Evolutionary conservation across 495 filamentous ascomycete species (phyloP), one percentile per base, ranked within the genome.

Genomic region (Aspergillus leporis): DNA sequence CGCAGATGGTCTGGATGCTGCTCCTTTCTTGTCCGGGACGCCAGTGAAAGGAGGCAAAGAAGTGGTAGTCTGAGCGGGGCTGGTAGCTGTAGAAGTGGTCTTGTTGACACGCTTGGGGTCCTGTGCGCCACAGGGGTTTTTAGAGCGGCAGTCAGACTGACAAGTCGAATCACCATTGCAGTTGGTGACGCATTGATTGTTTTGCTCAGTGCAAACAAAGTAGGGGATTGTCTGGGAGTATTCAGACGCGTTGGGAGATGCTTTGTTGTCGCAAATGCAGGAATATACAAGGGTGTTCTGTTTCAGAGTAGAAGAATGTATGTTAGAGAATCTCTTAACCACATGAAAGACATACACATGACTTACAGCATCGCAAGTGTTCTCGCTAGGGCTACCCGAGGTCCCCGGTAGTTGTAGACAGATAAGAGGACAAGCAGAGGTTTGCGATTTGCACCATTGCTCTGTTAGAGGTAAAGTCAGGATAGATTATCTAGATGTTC

Each of bases 201-300:
- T 86, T 73, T 81, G 83, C 69, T 88, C 81, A 14, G 82, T 84
- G 82, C 92, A 97, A 61, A 87, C 78, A 75, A 85, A 92, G 82
- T 88, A 97, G 8, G 92, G 90, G 30, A 97, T 82, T 5, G 92
- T 97, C 67, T 89, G 83, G 21, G 89, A 89, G 81, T 90, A 97
- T 70, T 96, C 81, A 63, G 88, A 83, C 22, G 89, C 73, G 69
- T 96, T 95, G 61, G 92, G 92, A 38, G 81, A 72, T 60, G 77
- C 65, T 63, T 83, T 81, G 75, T 93, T 88, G 67, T 76, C 80
- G 79, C 92, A 97, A 65, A 91, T 72, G 66, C 92, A 97, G 61
- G 72, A 67, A 74, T 89, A 97, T 41, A 62, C 72, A 31, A 97
- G 80, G 4, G 81, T 81, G 62, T 81, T 70, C 90, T 94, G 58